Evolutionary conservation across 2,329 filamentous ascomycete genomes (phyloP).

Genomic region (Beauveria rudraprayagi): DNA sequence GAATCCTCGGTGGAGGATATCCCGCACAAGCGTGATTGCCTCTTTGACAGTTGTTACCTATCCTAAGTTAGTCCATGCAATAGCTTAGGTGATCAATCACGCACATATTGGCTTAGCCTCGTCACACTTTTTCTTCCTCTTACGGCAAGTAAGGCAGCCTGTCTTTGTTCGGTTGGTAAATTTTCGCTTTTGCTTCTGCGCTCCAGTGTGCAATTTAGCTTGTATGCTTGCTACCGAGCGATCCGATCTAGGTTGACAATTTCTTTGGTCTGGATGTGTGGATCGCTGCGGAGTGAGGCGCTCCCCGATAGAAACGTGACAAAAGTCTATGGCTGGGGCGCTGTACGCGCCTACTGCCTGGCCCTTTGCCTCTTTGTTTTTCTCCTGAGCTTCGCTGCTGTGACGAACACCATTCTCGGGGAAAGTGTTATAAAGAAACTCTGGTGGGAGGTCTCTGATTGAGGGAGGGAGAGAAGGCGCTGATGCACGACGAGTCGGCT

Average conservation of each 20-base stretch:
- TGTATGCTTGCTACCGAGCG: background rate
- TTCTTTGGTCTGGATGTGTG: background rate
- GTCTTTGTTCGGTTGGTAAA: constrained; percentile 97
- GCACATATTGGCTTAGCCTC: constrained; percentile 87
- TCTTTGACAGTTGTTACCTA: constrained; percentile 81
- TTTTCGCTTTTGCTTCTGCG: constrained; percentile 65
- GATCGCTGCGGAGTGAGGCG: background rate
- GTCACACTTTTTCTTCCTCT: constrained; percentile 96
- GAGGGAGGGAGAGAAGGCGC: background rate
- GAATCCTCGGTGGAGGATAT: constrained; percentile 69
- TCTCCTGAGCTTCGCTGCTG: no score
- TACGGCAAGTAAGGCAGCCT: constrained; percentile 83
- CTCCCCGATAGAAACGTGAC: background rate
- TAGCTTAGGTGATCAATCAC: constrained; percentile 14
- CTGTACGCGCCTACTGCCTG: background rate
- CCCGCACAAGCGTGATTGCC: constrained; percentile 91
- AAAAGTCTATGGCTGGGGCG: background rate
- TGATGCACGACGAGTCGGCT: background rate
- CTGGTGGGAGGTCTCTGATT: background rate
- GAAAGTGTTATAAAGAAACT: background rate
- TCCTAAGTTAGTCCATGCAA: constrained; percentile 15
- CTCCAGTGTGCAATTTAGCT: constrained; percentile 46
- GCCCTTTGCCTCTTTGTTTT: no score
- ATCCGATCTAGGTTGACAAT: background rate
- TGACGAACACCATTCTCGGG: background rate